A percentile compares a stretch with the other conserved stretches of the same genome.
Evolutionary conservation across 176 grass and related monocot genomes (phyloP).

Genomic region (Panicum miliaceum): DNA sequence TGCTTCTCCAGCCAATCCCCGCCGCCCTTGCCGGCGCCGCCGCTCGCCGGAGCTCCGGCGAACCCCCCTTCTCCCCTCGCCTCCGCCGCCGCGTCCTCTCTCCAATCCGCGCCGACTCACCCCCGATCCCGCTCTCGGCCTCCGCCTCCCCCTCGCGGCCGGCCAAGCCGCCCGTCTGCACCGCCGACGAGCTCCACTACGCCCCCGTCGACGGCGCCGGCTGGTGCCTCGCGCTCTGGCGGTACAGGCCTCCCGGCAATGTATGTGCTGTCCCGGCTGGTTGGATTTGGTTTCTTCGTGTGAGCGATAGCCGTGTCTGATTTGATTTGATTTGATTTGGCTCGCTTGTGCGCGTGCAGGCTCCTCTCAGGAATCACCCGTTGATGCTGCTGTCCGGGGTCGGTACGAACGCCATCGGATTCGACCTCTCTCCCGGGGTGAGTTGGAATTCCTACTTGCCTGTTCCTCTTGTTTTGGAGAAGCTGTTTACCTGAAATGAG

Average conservation of each 20-base stretch:
- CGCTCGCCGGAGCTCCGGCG: constrained; percentile 11
- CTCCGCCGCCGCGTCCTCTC: neutral
- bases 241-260: constrained; percentile 63
- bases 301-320: constrained; percentile 9
- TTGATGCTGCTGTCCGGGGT: constrained; percentile 88
- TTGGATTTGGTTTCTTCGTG: neutral
- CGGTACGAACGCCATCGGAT: constrained; percentile 83
- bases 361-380: constrained; percentile 75
- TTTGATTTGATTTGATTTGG: constrained; percentile 22
- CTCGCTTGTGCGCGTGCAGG: constrained; percentile 33
- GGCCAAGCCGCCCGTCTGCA: constrained; percentile 64
- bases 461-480: neutral
- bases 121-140: constrained; percentile 42
- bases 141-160: constrained; percentile 27
- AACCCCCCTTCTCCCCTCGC: neutral
- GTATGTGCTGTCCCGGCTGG: constrained; percentile 20
- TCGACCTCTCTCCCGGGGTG: constrained; percentile 86
- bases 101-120: constrained; percentile 18
- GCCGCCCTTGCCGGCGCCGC: constrained; percentile 49
- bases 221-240: constrained; percentile 82
- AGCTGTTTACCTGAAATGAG: constrained; percentile 3
- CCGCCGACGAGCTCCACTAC: constrained; percentile 87
- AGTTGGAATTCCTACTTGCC: constrained; percentile 25
- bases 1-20: constrained; percentile 48
- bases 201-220: constrained; percentile 61